These are phyloP conservation scores for Flaveria bidentis DNA, from an alignment of 129 eudicot genomes.

Conservation along the genomic window DNA sequence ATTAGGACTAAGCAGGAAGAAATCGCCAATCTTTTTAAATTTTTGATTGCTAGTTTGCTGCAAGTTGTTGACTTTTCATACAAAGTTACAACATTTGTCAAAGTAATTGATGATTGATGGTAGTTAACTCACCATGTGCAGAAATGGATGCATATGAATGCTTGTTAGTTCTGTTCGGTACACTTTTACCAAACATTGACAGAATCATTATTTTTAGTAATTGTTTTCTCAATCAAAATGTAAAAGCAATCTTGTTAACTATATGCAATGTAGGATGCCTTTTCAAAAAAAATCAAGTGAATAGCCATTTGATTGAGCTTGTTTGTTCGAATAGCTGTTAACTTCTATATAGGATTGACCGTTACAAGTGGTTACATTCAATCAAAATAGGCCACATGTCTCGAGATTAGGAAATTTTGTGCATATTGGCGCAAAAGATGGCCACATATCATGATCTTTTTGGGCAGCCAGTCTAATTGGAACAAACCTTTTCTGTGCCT, in stretches of 20 bases:
- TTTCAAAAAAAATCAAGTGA: not conserved
- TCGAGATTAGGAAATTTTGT: not conserved
- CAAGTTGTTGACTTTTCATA: conserved; percentile 22
- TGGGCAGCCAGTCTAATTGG: not conserved
- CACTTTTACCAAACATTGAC: not conserved
- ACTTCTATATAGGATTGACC: not conserved
- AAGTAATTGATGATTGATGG: not conserved
- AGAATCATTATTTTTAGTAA: not conserved
- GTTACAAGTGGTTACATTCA: not conserved
- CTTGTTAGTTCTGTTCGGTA: not conserved
- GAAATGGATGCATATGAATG: not conserved
- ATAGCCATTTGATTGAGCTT: not conserved
- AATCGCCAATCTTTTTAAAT: not conserved
- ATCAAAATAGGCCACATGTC: not conserved
- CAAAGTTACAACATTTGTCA: conserved; percentile 10
- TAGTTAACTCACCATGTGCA: not conserved
- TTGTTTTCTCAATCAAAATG: not conserved
- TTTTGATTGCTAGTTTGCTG: conserved; percentile 18
- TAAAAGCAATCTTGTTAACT: not conserved
- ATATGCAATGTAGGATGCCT: not conserved
- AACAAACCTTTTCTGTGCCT: not conserved
- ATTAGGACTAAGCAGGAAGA: conserved; percentile 6
- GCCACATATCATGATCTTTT: not conserved
- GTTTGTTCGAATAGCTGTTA: not conserved
- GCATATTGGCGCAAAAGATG: not conserved